Evolutionary conservation across 73 alveolate genomes (phyloP).

Genomic region (Stentor coeruleus): DNA sequence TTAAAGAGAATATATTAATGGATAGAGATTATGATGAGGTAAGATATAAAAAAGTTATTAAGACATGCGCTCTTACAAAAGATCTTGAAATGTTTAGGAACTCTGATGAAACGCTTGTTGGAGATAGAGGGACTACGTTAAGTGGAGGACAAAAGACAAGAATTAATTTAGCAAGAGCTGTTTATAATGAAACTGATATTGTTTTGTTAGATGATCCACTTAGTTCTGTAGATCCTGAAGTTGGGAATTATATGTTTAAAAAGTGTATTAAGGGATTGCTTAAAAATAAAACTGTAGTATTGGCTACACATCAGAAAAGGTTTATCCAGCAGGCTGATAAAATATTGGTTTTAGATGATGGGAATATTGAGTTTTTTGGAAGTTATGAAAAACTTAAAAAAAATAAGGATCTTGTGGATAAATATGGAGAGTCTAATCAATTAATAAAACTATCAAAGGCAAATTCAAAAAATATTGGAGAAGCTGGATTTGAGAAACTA

Average conservation of each 20-base stretch:
- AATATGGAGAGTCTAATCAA: too few relatives aligned
- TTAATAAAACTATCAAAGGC: too few relatives aligned
- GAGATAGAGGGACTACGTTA: constrained; percentile 90
- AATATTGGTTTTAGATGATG: constrained; percentile 20
- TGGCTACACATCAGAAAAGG: constrained; percentile 8
- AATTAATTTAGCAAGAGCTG: constrained; percentile 94
- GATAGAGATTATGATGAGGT: constrained; percentile 67
- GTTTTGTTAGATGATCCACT: constrained; percentile 89
- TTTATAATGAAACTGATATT: constrained; percentile 79
- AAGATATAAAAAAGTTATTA: constrained; percentile 64
- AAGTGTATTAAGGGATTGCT: constrained; percentile 27
- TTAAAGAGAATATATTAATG: constrained; percentile 84
- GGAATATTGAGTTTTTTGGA: constrained; percentile 65
- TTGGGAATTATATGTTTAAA: constrained; percentile 68
- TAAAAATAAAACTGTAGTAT: constrained; percentile 20
- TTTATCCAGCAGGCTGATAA: constrained; percentile 23
- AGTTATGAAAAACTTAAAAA: too few relatives aligned
- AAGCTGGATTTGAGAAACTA: too few relatives aligned
- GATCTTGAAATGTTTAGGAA: constrained; percentile 80
- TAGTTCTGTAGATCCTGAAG: constrained; percentile 86
- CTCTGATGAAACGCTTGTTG: constrained; percentile 87
- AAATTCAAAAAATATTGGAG: too few relatives aligned
- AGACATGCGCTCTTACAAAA: constrained; percentile 60
- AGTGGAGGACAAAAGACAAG: constrained; percentile 97
- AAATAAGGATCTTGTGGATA: too few relatives aligned